A percentile compares a stretch with the other conserved stretches of the same genome.
These are phyloP conservation scores for Akanthomyces dipterigenus DNA, from an alignment of 2,329 filamentous ascomycete species.

Conservation along the genomic window DNA sequence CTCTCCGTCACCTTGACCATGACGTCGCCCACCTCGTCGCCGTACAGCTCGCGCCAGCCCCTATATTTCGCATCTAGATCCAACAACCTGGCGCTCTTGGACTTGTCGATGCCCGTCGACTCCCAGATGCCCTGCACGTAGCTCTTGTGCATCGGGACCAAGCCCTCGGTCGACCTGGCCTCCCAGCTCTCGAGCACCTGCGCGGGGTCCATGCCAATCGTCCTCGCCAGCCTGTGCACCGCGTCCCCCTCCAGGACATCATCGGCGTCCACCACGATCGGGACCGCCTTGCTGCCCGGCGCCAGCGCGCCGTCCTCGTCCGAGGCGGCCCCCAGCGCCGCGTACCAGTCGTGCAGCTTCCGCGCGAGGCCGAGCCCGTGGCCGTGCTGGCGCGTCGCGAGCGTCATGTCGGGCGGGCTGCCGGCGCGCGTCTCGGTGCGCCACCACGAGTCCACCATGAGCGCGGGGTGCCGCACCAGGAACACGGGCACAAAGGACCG, in stretches of 20 bases:
- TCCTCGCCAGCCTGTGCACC: neutral
- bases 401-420: neutral
- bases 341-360: constrained; percentile 10
- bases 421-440: constrained; percentile 5
- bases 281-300: neutral
- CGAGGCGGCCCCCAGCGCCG: neutral
- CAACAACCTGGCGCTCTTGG: constrained; percentile 1
- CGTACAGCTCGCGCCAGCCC: constrained; percentile 7
- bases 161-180: neutral
- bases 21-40: neutral
- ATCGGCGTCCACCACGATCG: constrained; percentile 10
- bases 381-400: neutral
- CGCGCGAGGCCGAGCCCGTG: neutral
- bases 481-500: constrained; percentile 7
- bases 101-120: constrained; percentile 10
- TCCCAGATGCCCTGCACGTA: constrained; percentile 7
- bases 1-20: neutral
- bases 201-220: neutral
- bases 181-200: constrained; percentile 7
- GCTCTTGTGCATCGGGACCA: neutral
- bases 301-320: neutral
- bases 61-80: neutral
- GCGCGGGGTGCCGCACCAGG: constrained; percentile 9
- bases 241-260: constrained; percentile 7
- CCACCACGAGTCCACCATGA: constrained; percentile 12